Percentiles rank a stretch among this genome's conserved stretches.
These are phyloP conservation scores for Ophiostoma montium DNA, from an alignment of 2,329 filamentous ascomycete genomes.

Conservation along the genomic window DNA sequence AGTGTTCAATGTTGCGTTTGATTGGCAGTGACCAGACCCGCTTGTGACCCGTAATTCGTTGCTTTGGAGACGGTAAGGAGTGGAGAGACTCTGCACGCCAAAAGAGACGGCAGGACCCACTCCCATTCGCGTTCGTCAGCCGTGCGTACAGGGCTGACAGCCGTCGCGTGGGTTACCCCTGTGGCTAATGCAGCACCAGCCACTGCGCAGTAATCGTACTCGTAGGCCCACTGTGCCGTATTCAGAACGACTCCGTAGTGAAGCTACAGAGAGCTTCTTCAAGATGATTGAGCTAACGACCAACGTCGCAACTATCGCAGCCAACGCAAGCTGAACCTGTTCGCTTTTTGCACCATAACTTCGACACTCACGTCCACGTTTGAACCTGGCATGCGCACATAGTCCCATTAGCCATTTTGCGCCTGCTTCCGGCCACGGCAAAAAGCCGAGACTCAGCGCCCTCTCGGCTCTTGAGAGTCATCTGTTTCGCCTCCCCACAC, in stretches of 20 bases:
- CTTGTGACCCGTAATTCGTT: neutral
- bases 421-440: neutral
- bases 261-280: no score
- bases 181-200: neutral
- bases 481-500: neutral
- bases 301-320: no score
- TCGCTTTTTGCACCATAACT: no score
- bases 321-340: no score
- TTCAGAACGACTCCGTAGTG: no score
- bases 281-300: no score
- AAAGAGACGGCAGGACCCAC: constrained; percentile 1
- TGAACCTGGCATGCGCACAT: neutral
- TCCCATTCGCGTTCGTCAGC: constrained; percentile 9
- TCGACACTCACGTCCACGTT: no score
- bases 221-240: no score
- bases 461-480: neutral
- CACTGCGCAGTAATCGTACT: neutral
- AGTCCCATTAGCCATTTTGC: neutral
- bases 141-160: constrained; percentile 10
- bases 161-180: neutral
- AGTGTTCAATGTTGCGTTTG: no score
- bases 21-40: neutral
- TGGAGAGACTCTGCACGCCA: constrained; percentile 4
- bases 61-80: constrained; percentile 4
- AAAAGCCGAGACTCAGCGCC: neutral